Evolutionary conservation across 2,329 filamentous ascomycete species (phyloP), one percentile per base, ranked within the genome.

Genomic region (Clonostachys sp.): DNA sequence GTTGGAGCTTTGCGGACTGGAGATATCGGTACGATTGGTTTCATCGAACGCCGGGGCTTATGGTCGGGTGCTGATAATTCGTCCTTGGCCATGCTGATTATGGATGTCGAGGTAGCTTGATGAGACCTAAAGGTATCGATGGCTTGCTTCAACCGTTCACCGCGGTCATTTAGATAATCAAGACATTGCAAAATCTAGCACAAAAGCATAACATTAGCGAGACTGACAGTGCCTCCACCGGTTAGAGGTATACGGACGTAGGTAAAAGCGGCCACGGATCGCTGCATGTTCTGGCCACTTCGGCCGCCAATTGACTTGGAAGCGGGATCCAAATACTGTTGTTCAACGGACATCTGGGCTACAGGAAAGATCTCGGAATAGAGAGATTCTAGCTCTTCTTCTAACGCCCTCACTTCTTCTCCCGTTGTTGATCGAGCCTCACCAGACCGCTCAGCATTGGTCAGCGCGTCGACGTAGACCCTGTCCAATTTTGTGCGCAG

Each of bases 281-380:
- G 70, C 10, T 61, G 62, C n/a, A 74, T 53, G 18, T 65, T 70
- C 36, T 72, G 66, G 1, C 70, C 68, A 44, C 70, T 72, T 47
- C 65, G 71, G 3, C 67, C 61, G 7, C 72, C 63, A 5, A 76
- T 59, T 1, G 70, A 65, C 47, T 66, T 64, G 6, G 80, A 64
- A 2, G 84, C 80, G 0, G 85, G 84, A 50, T 81, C 76, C 6
- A 86, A 70, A 53, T 84, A 77, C 57, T 87, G 81, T 55, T 86
- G 79, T 53, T 88, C 83, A 1, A 84, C 74, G 0, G 84, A 81
- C 80, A 89, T 89, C 51, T 86, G 80, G 7, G 84, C 79, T 3
- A 89, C 81, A 0, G 84, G 80, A 1, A 85, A 67, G 39, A 89
- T 83, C 58, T 89, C 86, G 0, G 82, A 71, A 54, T 86, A 84